Evolutionary conservation across 495 filamentous ascomycete species (phyloP), one percentile per base, ranked within the genome.

Genomic region (Penicillium tannophilum): DNA sequence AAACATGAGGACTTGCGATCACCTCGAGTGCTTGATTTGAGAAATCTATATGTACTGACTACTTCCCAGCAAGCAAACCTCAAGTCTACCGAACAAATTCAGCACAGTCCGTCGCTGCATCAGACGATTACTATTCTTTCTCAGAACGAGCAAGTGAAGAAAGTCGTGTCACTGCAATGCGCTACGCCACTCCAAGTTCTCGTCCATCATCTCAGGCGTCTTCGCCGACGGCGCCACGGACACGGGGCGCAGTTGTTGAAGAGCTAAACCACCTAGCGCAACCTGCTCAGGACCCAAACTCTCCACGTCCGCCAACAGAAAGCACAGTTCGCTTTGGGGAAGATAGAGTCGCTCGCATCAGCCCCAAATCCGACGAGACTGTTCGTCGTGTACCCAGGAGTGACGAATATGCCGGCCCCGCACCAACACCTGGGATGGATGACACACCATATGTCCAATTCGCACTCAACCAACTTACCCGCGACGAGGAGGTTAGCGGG

Each of bases 361-460:
- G 66, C 47, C 63, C 66, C 35, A 66, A 56, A 48, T 70, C 61
- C 12, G 68, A 74, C 16, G 71, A 64, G 48, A 61, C 72, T 42
- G 62, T 64, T 60, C 62, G 71, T 39, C 67, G 57, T 58, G 59
- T 61, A 1, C 63, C 69, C 28, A 72, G 72, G 16, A 41, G 39
- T 41, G 39, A 41, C 53, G 73, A 77, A 39, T 74, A 73, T 55
- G 66, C 67, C 6, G 71, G 75, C 7, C 65, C 68, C 8, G 76
- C 80, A 30, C 78, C 84, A 2, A 88, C 88, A 1, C 88, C 88
- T 1, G 85, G 80, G 12, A 65, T 83, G 45, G 87, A 90, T 60
- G 84, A 89, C 67, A 86, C 83, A 31, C 86, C 87, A 14, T 90
- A 86, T 64, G 86, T 91, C 47, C 85, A 81, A 31, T 90, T 88